Evolutionary conservation across 495 filamentous ascomycete genomes (phyloP), one percentile per base, ranked within the genome.

Genomic region (Hypoxylon intermedium): DNA sequence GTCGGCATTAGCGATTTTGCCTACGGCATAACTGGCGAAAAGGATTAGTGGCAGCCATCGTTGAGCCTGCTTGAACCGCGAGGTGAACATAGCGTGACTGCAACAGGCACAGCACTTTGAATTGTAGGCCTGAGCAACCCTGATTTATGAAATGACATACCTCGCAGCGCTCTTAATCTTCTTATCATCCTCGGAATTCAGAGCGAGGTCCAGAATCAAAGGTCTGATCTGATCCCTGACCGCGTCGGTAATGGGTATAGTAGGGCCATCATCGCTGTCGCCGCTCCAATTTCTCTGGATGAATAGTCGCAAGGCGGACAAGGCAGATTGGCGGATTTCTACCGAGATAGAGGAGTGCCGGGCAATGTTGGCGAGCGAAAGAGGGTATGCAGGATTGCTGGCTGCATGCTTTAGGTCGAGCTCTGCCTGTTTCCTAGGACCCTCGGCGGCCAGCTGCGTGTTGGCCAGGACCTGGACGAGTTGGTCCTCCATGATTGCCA

Each of bases 1-100:
- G 76, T 98, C 94, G 67, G 85, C 84, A 53, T 86, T 88, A 47
- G 95, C 94, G 60, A 98, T 96, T 77, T 97, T 97, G 79, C 90
- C 92, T 48, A 97, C 91, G n/a, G 89, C 90, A 67, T 87, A 89
- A 71, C 93, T 85, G n/a, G 65, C 18, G 16, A 21, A 33, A 30
- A 36, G 31, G 16, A 33, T 53, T 12, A 67, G 70, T 58, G 55
- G 49, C 38, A 45, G 16, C 2, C 9, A 30, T 30, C 5, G 9
- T 9, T 9, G 5, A 30, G 26, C 9, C 9, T 30, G 30, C 9
- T 12, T 33, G 30, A 11, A 33, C n/a, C n/a, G n/a, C n/a, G n/a
- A n/a, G n/a, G n/a, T n/a, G n/a, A n/a, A n/a, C n/a, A n/a, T n/a
- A n/a, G n/a, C n/a, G n/a, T n/a, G n/a, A n/a, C n/a, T n/a, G n/a